A percentile compares a stretch with the other conserved stretches of the same genome.
Evolutionary conservation across 495 filamentous ascomycete species (phyloP).

Genomic region (Daldinia childiae): DNA sequence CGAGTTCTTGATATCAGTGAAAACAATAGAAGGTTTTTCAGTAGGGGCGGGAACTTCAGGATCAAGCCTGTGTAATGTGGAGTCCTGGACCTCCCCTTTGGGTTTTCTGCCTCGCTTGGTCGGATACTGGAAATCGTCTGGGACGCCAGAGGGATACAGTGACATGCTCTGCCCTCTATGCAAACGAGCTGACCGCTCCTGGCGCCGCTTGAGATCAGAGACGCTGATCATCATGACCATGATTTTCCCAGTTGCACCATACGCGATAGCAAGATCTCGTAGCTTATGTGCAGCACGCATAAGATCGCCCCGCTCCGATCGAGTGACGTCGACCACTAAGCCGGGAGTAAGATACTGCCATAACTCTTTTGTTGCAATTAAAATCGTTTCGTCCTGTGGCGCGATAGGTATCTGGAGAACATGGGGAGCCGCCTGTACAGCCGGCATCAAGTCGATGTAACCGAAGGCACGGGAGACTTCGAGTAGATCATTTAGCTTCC

Average conservation of each 20-base stretch:
- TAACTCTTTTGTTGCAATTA: constrained; percentile 89
- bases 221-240: constrained; percentile 99
- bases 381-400: constrained; percentile 92
- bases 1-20: constrained; percentile 99
- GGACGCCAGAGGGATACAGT: constrained; percentile 74
- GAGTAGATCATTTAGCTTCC: constrained; percentile 89
- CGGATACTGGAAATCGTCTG: constrained; percentile 71
- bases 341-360: constrained; percentile 94
- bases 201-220: constrained; percentile 82
- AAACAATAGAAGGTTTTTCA: constrained; percentile 91
- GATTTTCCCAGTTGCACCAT: constrained; percentile 90
- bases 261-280: constrained; percentile 93
- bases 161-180: constrained; percentile 78
- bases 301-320: constrained; percentile 81
- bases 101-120: constrained; percentile 70
- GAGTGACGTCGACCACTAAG: constrained; percentile 88
- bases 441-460: constrained; percentile 89
- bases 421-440: constrained; percentile 89
- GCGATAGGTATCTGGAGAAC: constrained; percentile 80
- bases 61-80: constrained; percentile 82
- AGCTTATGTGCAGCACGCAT: constrained; percentile 98
- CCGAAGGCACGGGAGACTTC: constrained; percentile 95
- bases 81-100: constrained; percentile 78
- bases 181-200: constrained; percentile 69
- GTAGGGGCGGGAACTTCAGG: constrained; percentile 88